phyloP scores from a whole-genome alignment of 768 basidiomycete species.

The Tephrocybe sp. region DNA sequence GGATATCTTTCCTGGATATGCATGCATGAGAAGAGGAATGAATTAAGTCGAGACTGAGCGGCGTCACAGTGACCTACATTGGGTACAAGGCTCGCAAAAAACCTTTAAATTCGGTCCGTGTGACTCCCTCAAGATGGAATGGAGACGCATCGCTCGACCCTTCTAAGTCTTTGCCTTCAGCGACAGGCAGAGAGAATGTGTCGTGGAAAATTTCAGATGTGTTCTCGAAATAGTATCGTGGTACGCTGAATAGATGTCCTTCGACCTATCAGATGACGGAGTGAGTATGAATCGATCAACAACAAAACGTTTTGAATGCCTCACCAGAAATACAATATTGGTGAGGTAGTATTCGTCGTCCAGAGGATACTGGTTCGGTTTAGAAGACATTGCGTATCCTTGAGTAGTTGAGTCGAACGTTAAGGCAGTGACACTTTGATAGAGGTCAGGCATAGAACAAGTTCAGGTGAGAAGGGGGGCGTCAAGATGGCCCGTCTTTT shows the following conservation, averaged over 20 bases:
- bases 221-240: conserved; percentile 21
- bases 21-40: neutral
- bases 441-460: no score
- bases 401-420: no score
- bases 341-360: conserved; percentile 16
- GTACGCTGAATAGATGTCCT: conserved; percentile 26
- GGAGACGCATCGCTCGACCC: conserved; percentile 26
- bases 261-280: conserved; percentile 24
- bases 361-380: neutral
- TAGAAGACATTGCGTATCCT: no score
- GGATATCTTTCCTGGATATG: neutral
- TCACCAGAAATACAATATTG: conserved; percentile 15
- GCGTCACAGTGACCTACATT: conserved; percentile 13
- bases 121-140: conserved; percentile 23
- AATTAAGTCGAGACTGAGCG: neutral
- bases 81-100: conserved; percentile 26
- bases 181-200: conserved; percentile 21
- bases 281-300: no score
- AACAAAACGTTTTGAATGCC: neutral
- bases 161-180: conserved; percentile 13
- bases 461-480: no score
- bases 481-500: no score
- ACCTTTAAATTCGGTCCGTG: conserved; percentile 21
- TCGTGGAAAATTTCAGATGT: conserved; percentile 22
- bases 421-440: no score